Base-by-base conservation (phyloP, 2,329 filamentous ascomycete species). In the Pseudogymnoascus verrucosus region DNA sequence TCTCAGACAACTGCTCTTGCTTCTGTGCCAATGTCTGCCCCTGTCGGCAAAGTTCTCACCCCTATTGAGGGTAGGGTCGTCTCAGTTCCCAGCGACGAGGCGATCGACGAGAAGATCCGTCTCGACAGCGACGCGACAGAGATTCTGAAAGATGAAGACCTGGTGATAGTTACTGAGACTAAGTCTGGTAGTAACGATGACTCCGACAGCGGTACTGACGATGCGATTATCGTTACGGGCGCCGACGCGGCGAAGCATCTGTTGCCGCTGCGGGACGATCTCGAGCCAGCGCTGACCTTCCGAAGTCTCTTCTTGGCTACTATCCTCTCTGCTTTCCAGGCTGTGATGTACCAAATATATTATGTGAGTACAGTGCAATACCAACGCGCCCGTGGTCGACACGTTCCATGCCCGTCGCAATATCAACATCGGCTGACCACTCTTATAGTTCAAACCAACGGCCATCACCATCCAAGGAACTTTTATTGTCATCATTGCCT, bases 401-500 rank as follows among this genome's bases (percentile, higher is more conserved):
- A 16, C 12, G 21, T n/a, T 16, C 5, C 23, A 6, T 54, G 11
- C 23, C 44, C 3, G 14, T 28, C 44, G 14, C 60, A 16, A 63
- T 11, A 36, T 28, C 14, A n/a, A 42, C 31, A 51, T 26, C 61
- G 16, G 39, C 66, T 67, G 47, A 68, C 14, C 8, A 10, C 26
- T 19, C 39, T 11, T 39, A 7, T 44, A 83, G 79, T 84, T 81
- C 71, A 83, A 84, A 76, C 81, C 81, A 0, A 84, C 81, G 0
- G 2, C 39, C 0, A 70, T 80, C 37, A 76, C 74, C 2, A 80
- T 84, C 16, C 75, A 76, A 14, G 81, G 81, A 39, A 84, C 81
- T 0, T 84, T 84, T 63, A 82, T 84, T 61, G 81, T 83, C 4
- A 77, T 85, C 42, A 82, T 85, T 54, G 79, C 80, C 11, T 84